phyloP scores from a whole-genome alignment of 2,329 filamentous ascomycete genomes.

The Fusarium chaquense region DNA sequence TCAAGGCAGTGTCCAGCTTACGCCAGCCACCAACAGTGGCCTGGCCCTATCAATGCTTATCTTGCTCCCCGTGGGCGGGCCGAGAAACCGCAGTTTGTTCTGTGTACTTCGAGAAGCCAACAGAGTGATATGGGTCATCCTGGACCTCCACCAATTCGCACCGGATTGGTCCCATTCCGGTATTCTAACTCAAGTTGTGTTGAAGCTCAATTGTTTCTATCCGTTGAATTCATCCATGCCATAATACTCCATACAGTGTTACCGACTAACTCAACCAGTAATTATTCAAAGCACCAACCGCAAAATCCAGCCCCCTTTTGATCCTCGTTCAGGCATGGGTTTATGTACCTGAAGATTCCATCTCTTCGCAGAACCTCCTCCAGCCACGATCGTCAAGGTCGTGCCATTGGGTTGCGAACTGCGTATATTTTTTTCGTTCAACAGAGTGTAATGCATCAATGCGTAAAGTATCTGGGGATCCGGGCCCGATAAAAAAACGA shows the following conservation, averaged over 20 bases:
- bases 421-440: constrained; percentile 26
- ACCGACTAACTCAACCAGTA: constrained; percentile 36
- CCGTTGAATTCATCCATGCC: constrained; percentile 39
- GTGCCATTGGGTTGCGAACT: constrained; percentile 14
- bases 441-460: constrained; percentile 36
- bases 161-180: constrained; percentile 35
- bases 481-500: constrained; percentile 26
- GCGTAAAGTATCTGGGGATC: constrained; percentile 35
- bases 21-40: constrained; percentile 34
- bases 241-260: constrained; percentile 43
- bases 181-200: constrained; percentile 36
- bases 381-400: constrained; percentile 29
- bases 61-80: constrained; percentile 7
- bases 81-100: not conserved
- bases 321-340: constrained; percentile 24
- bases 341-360: constrained; percentile 18
- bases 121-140: constrained; percentile 21
- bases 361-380: constrained; percentile 22
- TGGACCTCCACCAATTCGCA: constrained; percentile 12
- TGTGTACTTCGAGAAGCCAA: constrained; percentile 10
- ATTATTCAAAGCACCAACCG: constrained; percentile 36
- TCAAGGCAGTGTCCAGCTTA: constrained; percentile 32
- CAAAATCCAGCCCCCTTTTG: constrained; percentile 43
- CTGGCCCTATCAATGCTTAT: constrained; percentile 22
- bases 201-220: constrained; percentile 39